These are phyloP conservation scores for Coniochaeta sp. DNA, from an alignment of 2,329 filamentous ascomycete genomes.

Conservation along the genomic window DNA sequence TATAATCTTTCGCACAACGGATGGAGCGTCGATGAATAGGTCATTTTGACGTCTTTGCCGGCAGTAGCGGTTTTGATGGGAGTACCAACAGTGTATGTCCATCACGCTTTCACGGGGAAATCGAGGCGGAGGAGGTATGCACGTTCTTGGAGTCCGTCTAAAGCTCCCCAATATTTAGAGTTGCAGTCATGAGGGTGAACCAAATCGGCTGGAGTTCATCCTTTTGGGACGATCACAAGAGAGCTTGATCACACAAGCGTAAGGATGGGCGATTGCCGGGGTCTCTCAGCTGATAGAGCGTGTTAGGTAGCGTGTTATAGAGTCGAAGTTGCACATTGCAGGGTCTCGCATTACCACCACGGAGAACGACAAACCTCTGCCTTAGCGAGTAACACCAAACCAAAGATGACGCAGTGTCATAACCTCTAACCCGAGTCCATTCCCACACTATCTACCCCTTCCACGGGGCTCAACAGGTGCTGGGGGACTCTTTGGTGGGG, in stretches of 20 bases:
- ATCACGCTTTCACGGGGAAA: neutral
- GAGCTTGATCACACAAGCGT: neutral
- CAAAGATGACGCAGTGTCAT: neutral
- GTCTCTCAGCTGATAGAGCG: neutral
- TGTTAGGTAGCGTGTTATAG: neutral
- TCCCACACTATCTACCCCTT: neutral
- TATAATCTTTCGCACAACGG: neutral
- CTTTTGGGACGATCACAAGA: neutral
- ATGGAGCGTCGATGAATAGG: neutral
- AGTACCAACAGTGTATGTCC: neutral
- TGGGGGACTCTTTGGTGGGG: neutral
- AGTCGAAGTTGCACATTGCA: neutral
- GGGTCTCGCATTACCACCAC: neutral
- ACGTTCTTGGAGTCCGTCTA: neutral
- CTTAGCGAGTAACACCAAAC: neutral
- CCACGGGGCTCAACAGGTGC: neutral
- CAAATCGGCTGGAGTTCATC: neutral
- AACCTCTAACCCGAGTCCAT: neutral
- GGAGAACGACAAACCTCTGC: neutral
- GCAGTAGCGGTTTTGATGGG: neutral
- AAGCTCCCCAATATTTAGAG: neutral
- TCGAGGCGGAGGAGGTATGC: neutral
- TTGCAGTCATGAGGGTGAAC: neutral
- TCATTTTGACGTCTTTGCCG: neutral
- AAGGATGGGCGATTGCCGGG: neutral